A percentile compares a stretch with the other conserved stretches of the same genome.
These are phyloP conservation scores for Guyanaporus albipodus DNA, from an alignment of 768 basidiomycete genomes.

Conservation along the genomic window DNA sequence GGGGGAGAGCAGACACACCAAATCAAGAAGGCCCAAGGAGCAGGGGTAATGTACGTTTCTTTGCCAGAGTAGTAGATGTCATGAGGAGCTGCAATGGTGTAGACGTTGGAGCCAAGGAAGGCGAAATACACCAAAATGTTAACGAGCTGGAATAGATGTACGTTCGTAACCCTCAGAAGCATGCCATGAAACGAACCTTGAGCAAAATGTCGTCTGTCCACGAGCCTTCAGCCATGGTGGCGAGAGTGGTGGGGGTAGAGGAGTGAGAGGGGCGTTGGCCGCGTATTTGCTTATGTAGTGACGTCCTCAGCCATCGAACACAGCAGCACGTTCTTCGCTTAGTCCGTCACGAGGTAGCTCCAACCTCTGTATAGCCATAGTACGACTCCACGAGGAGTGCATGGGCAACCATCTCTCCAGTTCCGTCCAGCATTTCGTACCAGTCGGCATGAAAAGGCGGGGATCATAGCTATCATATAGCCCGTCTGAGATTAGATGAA, in stretches of 20 bases:
- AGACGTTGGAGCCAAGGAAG: conserved; percentile 89
- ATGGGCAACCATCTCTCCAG: too few species aligned
- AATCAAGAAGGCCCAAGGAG: conserved; percentile 87
- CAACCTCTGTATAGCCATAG: too few species aligned
- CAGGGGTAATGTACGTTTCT: conserved; percentile 93
- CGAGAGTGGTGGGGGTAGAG: conserved; percentile 7
- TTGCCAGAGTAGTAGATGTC: conserved; percentile 70
- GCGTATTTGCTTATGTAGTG: conserved; percentile 27
- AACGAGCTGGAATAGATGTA: conserved; percentile 43
- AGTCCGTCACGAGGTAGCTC: conserved; percentile 10
- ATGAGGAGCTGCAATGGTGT: conserved; percentile 73
- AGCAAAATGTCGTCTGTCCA: conserved; percentile 82
- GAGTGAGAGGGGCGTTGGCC: conserved; percentile 17
- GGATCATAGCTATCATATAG: too few species aligned
- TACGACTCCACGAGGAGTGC: too few species aligned
- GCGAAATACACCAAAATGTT: conserved; percentile 82
- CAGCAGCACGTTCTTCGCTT: conserved; percentile 20
- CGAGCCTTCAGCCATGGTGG: conserved; percentile 47
- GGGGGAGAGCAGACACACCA: conserved; percentile 47
- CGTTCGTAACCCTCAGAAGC: neutral
- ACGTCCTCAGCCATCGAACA: conserved; percentile 1
- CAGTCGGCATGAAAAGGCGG: too few species aligned
- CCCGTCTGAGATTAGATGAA: too few species aligned
- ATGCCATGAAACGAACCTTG: conserved; percentile 48
- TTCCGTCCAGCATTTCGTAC: too few species aligned